phyloP scores from a whole-genome alignment of 2,329 filamentous ascomycete genomes.

The Metarhizium album region DNA sequence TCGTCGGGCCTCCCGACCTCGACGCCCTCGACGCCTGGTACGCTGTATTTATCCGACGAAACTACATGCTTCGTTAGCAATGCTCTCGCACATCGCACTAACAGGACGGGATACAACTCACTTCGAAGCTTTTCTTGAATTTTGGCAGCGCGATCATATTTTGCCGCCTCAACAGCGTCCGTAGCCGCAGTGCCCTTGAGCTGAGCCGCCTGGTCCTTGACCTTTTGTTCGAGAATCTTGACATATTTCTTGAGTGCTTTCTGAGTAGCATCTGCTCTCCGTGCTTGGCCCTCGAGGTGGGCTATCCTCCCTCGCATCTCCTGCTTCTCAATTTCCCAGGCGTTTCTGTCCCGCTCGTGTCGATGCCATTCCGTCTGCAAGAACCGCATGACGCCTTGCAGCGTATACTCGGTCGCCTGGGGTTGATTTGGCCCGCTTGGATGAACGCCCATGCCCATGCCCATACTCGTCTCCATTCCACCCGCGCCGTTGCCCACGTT shows the following conservation, averaged over 20 bases:
- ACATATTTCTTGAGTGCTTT: slow-evolving; percentile 87
- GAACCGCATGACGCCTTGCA: slow-evolving; percentile 91
- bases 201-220: slow-evolving; percentile 72
- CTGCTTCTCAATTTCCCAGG: slow-evolving; percentile 97
- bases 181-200: slow-evolving; percentile 35
- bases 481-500: slow-evolving; percentile 34
- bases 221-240: slow-evolving; percentile 74
- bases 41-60: slow-evolving; percentile 29
- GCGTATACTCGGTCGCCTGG: slow-evolving; percentile 50
- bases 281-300: slow-evolving; percentile 78
- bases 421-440: slow-evolving; percentile 38
- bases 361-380: slow-evolving; percentile 98
- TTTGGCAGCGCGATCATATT: slow-evolving; percentile 41
- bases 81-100: background rate
- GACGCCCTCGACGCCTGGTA: slow-evolving; percentile 35
- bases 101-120: slow-evolving; percentile 19
- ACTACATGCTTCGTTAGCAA: slow-evolving; percentile 19
- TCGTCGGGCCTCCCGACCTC: slow-evolving; percentile 38
- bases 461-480: slow-evolving; percentile 33
- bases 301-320: slow-evolving; percentile 99
- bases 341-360: slow-evolving; percentile 93
- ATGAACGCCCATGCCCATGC: slow-evolving; percentile 34
- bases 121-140: slow-evolving; percentile 47
- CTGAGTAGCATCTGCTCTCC: slow-evolving; percentile 78
- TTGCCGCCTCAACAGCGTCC: slow-evolving; percentile 32